Evolutionary conservation across 148 eudicot species (phyloP), one percentile per base, ranked within the genome.

Genomic region (Limonium bicolor): DNA sequence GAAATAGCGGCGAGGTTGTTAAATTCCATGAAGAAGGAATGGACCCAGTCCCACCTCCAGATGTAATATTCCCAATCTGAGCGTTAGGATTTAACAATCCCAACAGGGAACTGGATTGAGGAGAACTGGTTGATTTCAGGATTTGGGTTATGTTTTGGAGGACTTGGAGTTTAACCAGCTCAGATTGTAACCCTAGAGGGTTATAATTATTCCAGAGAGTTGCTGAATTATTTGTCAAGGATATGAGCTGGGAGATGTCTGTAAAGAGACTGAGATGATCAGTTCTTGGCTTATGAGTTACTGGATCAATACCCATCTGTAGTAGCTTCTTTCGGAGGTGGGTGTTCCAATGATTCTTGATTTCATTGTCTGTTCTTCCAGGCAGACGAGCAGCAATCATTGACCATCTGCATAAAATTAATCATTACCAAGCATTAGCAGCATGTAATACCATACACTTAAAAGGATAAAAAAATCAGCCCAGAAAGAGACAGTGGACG

Each of bases 301-400:
- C 62, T 0, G 83, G 83, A 50, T 76, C 83, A 2, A 76, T 72
- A 15, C 83, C 83, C 72, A 62, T 76, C n/a, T 68, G 78, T 2
- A 76, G 70, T 10, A 76, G 78, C 62, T 72, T 76, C 46, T 76
- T 76, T 41, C 44, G 65, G 11, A 76, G 19, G 20, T 72, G 74
- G 4, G 83, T 71, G 35, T 76, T 76, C 83, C 83, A 76, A 26
- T 57, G 65, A 51, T 76, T 64, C 43, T 64, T 76, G 33, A 76
- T 72, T 42, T 76, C 83, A 7, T 76, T 76, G 45, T 76, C 83
- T 3, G 83, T 76, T 8, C 83, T 41, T 13, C 83, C 83, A 8
- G 72, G 64, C 17, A 76, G 72, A 26, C 56, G 67, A 6, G 58
- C 50, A 20, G 83, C 78, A 19, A 76, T 76, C 6, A 67, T 53